Evolutionary conservation across 139 green algal species (phyloP).

Genomic region (Spirogloea muscicola): DNA sequence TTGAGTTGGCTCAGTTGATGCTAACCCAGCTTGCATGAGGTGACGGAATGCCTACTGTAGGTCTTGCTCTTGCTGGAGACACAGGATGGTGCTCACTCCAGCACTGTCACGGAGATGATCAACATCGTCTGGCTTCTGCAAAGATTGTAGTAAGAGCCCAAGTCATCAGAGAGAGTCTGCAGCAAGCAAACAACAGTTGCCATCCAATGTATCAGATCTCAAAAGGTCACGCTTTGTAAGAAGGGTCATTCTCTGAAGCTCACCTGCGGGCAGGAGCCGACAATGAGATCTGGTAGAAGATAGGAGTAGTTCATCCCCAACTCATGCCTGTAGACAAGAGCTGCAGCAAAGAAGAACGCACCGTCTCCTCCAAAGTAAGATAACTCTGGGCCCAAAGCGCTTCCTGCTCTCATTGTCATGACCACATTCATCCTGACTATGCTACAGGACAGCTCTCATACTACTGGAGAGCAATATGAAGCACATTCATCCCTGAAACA

Average conservation of each 20-base stretch:
- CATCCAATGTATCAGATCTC: no score
- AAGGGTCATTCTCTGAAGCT: constrained; percentile 51
- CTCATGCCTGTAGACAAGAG: constrained; percentile 80
- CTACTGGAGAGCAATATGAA: no score
- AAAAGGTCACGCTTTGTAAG: no score
- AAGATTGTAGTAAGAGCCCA: not conserved
- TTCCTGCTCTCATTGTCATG: no score
- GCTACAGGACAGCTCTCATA: no score
- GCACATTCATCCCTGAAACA: no score
- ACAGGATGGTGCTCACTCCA: constrained; percentile 21
- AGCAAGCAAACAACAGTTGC: no score
- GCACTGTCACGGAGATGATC: constrained; percentile 14
- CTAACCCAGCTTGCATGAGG: no score
- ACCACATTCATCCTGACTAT: no score
- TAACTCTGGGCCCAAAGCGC: no score
- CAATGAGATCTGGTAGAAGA: constrained; percentile 83
- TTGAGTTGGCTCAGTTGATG: no score
- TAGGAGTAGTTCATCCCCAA: constrained; percentile 84
- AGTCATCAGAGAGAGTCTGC: constrained; percentile 11
- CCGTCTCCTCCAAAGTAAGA: no score
- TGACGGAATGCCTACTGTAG: constrained; percentile 14
- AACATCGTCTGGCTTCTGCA: constrained; percentile 22
- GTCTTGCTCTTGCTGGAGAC: constrained; percentile 33
- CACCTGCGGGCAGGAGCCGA: constrained; percentile 85
- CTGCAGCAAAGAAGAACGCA: constrained; percentile 26